Evolutionary conservation across 2,329 filamentous ascomycete species (phyloP), one percentile per base, ranked within the genome.

Genomic region (Fusarium stilboides): DNA sequence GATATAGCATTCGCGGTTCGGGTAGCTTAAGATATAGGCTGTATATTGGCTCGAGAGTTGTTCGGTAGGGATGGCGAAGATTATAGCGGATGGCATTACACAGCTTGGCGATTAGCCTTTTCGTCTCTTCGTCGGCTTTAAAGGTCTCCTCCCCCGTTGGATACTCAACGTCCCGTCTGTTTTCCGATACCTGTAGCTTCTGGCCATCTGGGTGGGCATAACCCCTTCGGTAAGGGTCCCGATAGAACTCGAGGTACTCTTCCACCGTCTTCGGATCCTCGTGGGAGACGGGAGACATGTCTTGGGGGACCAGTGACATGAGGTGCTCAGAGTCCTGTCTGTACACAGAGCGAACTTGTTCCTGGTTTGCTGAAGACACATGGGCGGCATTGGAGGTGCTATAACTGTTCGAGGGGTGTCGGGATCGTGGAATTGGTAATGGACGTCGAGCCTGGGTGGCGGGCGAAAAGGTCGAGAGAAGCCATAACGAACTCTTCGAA

Each of bases 131-230:
- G 46, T 77, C 77, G 12, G 76, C 70, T 17, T 73, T 74, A 14
- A 77, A 75, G 5, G 81, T 79, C 24, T 85, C 80, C 2, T 83
- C 76, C 36, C 77, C 74, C 3, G 80, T 79, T 1, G 86, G 85
- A 44, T 83, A 84, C 17, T 82, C 75, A 17, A 80, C 71, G 58
- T 90, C 87, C 26, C 84, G 79, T n/a, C 73, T 75, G 24, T 78
- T 82, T 51, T 88, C 83, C 3, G 87, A 88, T 13, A 90, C 77
- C 5, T 75, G 78, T 8, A 89, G 67, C 9, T 80, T 78, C 1
- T 85, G 85, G 0, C 82, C 84, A 56, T 86, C 81, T 3, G 85
- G 76, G 9, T 79, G 80, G 10, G 87, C 87, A 70, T 88, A 89
- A 15, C 85, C 82, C 33, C 85, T 81, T 49, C 84, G 79, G 65